A percentile compares a stretch with the other conserved stretches of the same genome.
Conservation (phyloP, 768 basidiomycete genomes). For the Collybia sordida region DNA sequence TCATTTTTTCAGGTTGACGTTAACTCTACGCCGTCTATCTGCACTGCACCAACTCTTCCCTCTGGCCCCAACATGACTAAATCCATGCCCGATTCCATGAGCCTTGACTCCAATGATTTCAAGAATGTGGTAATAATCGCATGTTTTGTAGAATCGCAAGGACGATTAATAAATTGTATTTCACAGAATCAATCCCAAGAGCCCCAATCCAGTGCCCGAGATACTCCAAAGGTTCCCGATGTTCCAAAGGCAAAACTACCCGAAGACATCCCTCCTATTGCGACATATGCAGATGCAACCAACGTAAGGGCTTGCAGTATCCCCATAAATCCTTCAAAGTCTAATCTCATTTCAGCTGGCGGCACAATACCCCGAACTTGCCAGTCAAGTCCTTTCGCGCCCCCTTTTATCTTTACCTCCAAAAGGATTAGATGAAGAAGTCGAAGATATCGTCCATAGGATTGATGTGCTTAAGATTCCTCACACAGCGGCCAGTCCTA, state of each 20-base stretch:
- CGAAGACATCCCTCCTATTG: slow-evolving; percentile 18
- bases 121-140: too few species aligned
- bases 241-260: not conserved
- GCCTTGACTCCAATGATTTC: too few species aligned
- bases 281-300: slow-evolving; percentile 39
- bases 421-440: not conserved
- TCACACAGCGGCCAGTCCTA: slow-evolving; percentile 9
- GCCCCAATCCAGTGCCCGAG: not conserved
- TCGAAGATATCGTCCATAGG: not conserved
- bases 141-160: too few species aligned
- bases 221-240: not conserved
- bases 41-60: too few species aligned
- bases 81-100: too few species aligned
- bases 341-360: slow-evolving; percentile 26
- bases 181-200: not conserved
- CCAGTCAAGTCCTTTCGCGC: slow-evolving; percentile 27
- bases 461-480: slow-evolving; percentile 4
- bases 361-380: slow-evolving; percentile 29
- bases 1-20: not conserved
- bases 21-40: too few species aligned
- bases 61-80: too few species aligned
- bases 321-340: too few species aligned
- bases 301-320: slow-evolving; percentile 26
- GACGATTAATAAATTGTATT: too few species aligned
- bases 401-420: slow-evolving; percentile 20